These are phyloP conservation scores for Calonectria leucothoes DNA, from an alignment of 2,329 filamentous ascomycete genomes.

Conservation along the genomic window DNA sequence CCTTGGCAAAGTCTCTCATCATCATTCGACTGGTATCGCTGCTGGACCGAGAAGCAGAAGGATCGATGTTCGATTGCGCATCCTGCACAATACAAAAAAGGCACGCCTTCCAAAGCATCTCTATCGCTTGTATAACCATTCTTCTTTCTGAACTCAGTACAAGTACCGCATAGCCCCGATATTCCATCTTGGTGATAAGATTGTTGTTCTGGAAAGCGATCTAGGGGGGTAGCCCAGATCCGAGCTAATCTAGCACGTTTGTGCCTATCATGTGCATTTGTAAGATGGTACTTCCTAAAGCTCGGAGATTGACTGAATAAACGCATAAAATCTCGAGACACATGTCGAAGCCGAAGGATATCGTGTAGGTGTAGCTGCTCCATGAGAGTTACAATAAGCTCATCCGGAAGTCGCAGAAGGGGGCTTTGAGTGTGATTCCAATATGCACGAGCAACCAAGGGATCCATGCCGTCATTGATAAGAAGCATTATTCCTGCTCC, in stretches of 20 bases:
- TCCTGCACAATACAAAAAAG: slow-evolving; percentile 7
- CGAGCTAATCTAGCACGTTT: background rate
- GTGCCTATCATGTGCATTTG: background rate
- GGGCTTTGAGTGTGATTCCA: slow-evolving; percentile 7
- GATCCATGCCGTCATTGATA: background rate
- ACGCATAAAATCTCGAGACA: slow-evolving; percentile 15
- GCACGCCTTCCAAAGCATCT: background rate
- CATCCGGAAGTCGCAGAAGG: slow-evolving; percentile 3
- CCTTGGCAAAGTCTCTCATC: slow-evolving; percentile 1
- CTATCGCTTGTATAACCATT: background rate
- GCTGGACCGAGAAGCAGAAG: slow-evolving; percentile 5
- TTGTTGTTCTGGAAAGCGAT: background rate
- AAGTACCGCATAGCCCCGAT: background rate
- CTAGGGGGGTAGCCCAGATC: slow-evolving; percentile 9
- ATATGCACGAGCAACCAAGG: slow-evolving; percentile 3
- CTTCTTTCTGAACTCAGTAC: background rate
- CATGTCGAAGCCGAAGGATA: slow-evolving; percentile 5
- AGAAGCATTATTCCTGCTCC: background rate
- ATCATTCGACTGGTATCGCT: slow-evolving; percentile 8
- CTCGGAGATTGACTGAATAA: background rate
- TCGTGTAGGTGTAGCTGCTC: background rate
- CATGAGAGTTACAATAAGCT: background rate
- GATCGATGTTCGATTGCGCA: slow-evolving; percentile 17
- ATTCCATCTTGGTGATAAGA: background rate
- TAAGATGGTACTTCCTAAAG: slow-evolving; percentile 12